Evolutionary conservation across 1,284 basidiomycete species (phyloP).

Genomic region (Ceratobasidium sp.): DNA sequence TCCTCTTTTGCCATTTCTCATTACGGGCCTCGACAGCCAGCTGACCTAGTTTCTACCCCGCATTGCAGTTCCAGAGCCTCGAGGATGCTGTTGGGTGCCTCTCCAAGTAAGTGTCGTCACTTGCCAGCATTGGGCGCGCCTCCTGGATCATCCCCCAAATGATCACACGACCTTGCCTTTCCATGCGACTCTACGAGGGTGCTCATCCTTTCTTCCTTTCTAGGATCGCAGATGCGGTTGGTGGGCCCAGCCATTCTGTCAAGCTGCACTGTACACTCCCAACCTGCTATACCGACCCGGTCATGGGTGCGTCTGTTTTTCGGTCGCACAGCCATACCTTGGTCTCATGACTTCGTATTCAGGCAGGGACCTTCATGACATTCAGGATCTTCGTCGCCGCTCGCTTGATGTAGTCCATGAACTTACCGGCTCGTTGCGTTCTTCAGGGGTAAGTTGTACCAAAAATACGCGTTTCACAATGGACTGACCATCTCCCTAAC

Average conservation of each 20-base stretch:
- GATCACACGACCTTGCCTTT: constrained; percentile 16
- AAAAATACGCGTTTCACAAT: neutral
- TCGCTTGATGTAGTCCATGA: constrained; percentile 71
- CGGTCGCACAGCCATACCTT: neutral
- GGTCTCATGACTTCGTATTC: constrained; percentile 15
- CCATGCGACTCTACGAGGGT: neutral
- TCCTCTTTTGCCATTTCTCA: neutral
- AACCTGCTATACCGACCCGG: constrained; percentile 30
- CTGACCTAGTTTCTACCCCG: constrained; percentile 25
- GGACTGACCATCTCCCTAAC: neutral
- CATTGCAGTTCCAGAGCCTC: constrained; percentile 27
- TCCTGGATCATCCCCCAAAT: constrained; percentile 14
- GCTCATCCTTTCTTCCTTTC: constrained; percentile 14
- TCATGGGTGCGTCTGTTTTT: constrained; percentile 21
- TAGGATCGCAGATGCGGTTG: constrained; percentile 31
- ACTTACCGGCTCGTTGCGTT: constrained; percentile 64
- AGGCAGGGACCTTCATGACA: constrained; percentile 60
- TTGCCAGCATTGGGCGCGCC: neutral
- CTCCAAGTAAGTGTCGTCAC: constrained; percentile 35
- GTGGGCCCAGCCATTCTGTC: constrained; percentile 26
- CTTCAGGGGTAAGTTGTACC: constrained; percentile 61
- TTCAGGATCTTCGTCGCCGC: constrained; percentile 67
- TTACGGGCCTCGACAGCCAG: neutral
- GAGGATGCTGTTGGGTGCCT: constrained; percentile 28
- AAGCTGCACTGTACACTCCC: constrained; percentile 36